Conservation (phyloP, 192 early-diverging fungal genomes). For the Coemansia sp. region DNA sequence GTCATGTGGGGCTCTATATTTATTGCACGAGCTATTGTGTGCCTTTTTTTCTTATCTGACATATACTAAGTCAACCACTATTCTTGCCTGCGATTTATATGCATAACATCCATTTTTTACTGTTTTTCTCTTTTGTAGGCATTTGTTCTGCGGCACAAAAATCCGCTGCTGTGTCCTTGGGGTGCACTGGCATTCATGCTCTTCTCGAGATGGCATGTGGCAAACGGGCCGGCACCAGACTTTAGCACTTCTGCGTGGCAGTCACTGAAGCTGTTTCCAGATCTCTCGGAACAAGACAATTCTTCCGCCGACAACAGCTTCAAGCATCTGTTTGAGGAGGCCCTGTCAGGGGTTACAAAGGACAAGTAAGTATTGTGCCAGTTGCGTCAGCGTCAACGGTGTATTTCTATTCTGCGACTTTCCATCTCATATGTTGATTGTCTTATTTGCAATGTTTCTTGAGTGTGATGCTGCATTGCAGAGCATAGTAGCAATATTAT, state of each 20-base stretch:
- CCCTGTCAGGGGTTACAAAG: slow-evolving; percentile 26
- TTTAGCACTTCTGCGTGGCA: slow-evolving; percentile 42
- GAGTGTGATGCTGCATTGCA: background rate
- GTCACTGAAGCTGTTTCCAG: slow-evolving; percentile 35
- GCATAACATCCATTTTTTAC: background rate
- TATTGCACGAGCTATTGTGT: background rate
- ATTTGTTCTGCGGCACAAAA: slow-evolving; percentile 31
- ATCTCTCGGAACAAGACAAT: background rate
- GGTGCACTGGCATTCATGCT: slow-evolving; percentile 40
- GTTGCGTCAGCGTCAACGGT: background rate
- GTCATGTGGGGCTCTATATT: slow-evolving; percentile 9
- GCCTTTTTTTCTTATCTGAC: background rate
- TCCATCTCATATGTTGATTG: no score
- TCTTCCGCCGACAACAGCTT: slow-evolving; percentile 1
- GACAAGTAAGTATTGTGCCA: slow-evolving; percentile 43
- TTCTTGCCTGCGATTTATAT: slow-evolving; percentile 6
- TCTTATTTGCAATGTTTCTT: background rate
- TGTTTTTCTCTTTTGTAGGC: slow-evolving; percentile 25
- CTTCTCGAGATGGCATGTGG: slow-evolving; percentile 41
- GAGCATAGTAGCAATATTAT: background rate
- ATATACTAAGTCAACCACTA: background rate
- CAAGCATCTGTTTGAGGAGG: slow-evolving; percentile 10
- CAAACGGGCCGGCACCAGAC: slow-evolving; percentile 40
- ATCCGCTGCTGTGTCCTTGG: slow-evolving; percentile 48
- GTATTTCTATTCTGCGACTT: no score